phyloP scores from a whole-genome alignment of 1,284 basidiomycete species.

The Ceraceosorus guamensis region DNA sequence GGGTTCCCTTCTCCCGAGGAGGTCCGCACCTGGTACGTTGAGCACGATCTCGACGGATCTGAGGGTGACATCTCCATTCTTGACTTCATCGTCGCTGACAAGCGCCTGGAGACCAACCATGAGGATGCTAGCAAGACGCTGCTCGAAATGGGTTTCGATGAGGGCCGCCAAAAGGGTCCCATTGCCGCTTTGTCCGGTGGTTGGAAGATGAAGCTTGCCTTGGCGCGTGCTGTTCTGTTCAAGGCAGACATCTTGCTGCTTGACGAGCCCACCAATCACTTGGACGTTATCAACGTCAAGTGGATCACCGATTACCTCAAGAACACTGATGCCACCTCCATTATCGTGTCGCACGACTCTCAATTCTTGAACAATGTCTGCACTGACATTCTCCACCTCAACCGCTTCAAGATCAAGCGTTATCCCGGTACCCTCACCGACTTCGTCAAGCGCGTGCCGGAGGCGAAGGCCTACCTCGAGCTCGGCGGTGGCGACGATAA shows the following conservation, averaged over 20 bases:
- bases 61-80: constrained; percentile 46
- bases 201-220: constrained; percentile 50
- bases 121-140: constrained; percentile 40
- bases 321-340: constrained; percentile 40
- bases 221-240: constrained; percentile 48
- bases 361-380: constrained; percentile 47
- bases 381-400: constrained; percentile 49
- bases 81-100: constrained; percentile 45
- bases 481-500: constrained; percentile 48
- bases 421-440: constrained; percentile 48
- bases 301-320: constrained; percentile 48
- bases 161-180: constrained; percentile 40
- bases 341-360: constrained; percentile 49
- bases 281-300: constrained; percentile 48
- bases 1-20: constrained; percentile 49
- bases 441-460: constrained; percentile 48
- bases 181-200: constrained; percentile 48
- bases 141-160: constrained; percentile 48
- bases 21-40: constrained; percentile 49
- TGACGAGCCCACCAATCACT: constrained; percentile 49
- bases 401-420: constrained; percentile 49
- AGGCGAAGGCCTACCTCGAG: constrained; percentile 46
- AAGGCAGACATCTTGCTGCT: constrained; percentile 49
- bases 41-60: constrained; percentile 49
- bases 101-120: constrained; percentile 37